Evolutionary conservation across 2,329 filamentous ascomycete species (phyloP).

Genomic region (Plenodomus tracheiphilus): DNA sequence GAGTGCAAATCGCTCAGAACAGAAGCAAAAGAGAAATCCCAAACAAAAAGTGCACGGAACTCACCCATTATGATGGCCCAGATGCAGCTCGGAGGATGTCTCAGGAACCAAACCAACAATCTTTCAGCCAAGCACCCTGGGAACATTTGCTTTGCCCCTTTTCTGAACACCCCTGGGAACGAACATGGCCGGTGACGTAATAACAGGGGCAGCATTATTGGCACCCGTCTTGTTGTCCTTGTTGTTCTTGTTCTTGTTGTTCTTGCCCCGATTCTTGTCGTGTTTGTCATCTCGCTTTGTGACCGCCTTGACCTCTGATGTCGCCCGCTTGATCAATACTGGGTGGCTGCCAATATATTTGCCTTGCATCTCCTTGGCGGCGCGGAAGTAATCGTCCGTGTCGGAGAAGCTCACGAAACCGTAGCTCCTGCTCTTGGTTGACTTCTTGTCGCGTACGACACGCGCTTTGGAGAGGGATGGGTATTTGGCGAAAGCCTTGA

Average conservation of each 20-base stretch:
- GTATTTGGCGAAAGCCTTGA: constrained; percentile 92
- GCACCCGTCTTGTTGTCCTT: constrained; percentile 16
- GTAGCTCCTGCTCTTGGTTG: constrained; percentile 93
- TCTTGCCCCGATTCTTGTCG: constrained; percentile 35
- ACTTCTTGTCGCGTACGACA: constrained; percentile 92
- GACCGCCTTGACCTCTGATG: constrained; percentile 84
- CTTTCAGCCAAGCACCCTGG: constrained; percentile 33
- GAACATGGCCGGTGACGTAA: constrained; percentile 25
- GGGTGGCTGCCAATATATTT: constrained; percentile 99
- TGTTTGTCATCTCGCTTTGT: constrained; percentile 55
- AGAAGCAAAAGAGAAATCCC: too few species aligned
- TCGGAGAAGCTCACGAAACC: constrained; percentile 96
- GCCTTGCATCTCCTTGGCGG: constrained; percentile 96
- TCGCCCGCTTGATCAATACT: constrained; percentile 82
- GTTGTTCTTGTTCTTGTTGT: constrained; percentile 57
- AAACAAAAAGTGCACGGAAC: not conserved
- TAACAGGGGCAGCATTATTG: constrained; percentile 13
- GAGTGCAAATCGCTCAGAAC: too few species aligned
- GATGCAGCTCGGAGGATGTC: not conserved
- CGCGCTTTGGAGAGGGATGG: constrained; percentile 87
- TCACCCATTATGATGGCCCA: not conserved
- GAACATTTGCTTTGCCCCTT: constrained; percentile 35
- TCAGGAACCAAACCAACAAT: not conserved
- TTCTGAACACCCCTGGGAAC: constrained; percentile 36
- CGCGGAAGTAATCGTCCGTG: constrained; percentile 94